phyloP scores from a whole-genome alignment of 2,329 filamentous ascomycete species.

The Trichoderma sp. region DNA sequence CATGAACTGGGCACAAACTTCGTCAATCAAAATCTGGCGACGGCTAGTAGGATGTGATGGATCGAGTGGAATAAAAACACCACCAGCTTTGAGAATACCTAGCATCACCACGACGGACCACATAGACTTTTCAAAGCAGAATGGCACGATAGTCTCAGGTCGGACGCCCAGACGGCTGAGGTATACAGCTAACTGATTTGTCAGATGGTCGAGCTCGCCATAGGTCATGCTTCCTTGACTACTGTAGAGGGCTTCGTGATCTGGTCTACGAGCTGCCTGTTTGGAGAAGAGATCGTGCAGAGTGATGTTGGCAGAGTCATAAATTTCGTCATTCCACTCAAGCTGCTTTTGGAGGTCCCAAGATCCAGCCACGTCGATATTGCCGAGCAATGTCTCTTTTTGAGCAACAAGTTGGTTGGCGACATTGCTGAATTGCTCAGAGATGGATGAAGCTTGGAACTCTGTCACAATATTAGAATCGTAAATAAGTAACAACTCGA shows the following conservation, averaged over 20 bases:
- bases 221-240: constrained; percentile 10
- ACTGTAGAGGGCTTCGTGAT: constrained; percentile 19
- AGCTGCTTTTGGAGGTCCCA: constrained; percentile 16
- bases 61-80: constrained; percentile 32
- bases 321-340: constrained; percentile 8
- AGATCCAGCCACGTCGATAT: neutral
- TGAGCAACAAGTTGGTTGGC: neutral
- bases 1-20: constrained; percentile 21
- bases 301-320: neutral
- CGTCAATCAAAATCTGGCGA: constrained; percentile 14
- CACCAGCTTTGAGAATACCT: constrained; percentile 33
- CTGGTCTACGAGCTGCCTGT: neutral
- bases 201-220: neutral
- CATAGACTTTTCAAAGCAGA: constrained; percentile 27
- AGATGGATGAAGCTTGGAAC: neutral
- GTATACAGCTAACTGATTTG: constrained; percentile 2
- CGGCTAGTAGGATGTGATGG: constrained; percentile 19
- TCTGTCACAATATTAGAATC: constrained; percentile 7
- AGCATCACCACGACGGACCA: constrained; percentile 29
- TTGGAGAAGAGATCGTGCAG: constrained; percentile 1
- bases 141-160: constrained; percentile 26
- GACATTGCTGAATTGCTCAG: constrained; percentile 11
- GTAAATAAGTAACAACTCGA: constrained; percentile 7
- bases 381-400: neutral
- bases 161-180: constrained; percentile 28